Evolutionary conservation across 257 asterid species (phyloP).

Genomic region (Solanum habrochaites): DNA sequence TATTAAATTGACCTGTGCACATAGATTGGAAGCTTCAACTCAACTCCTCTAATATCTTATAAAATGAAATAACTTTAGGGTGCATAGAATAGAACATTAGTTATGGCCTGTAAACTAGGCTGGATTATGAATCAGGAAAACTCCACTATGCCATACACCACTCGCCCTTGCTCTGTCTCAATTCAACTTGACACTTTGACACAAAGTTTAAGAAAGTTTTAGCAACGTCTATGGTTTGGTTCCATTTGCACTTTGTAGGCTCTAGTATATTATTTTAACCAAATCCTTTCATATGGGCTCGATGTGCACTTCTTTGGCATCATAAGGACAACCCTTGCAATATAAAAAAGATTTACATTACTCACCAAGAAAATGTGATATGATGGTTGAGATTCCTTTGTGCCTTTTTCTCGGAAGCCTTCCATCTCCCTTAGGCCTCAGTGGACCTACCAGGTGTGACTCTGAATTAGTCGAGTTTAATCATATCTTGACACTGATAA

Average conservation of each 20-base stretch:
- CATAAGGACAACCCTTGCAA: not conserved
- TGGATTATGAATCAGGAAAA: not conserved
- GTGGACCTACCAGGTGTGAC: not conserved
- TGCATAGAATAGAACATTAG: not conserved
- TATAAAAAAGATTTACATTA: not conserved
- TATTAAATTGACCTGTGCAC: not conserved
- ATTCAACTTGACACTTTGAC: no score
- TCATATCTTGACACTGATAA: not conserved
- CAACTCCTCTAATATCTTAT: not conserved
- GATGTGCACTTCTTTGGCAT: not conserved
- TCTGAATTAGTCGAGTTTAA: not conserved
- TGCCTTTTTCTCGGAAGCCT: not conserved
- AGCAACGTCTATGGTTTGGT: not conserved
- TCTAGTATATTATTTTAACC: not conserved
- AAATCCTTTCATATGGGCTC: not conserved
- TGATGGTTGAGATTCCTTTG: not conserved
- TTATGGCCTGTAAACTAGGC: not conserved
- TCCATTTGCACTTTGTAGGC: not conserved
- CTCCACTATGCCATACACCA: not conserved
- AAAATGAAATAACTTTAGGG: not conserved
- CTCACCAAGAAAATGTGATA: not conserved
- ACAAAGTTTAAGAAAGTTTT: not conserved
- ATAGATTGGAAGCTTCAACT: not conserved
- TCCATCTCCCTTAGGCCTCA: not conserved
- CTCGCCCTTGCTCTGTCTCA: not conserved